Evolutionary conservation across 2,329 filamentous ascomycete genomes (phyloP), one percentile per base, ranked within the genome.

Genomic region (Thelonectria blattea): DNA sequence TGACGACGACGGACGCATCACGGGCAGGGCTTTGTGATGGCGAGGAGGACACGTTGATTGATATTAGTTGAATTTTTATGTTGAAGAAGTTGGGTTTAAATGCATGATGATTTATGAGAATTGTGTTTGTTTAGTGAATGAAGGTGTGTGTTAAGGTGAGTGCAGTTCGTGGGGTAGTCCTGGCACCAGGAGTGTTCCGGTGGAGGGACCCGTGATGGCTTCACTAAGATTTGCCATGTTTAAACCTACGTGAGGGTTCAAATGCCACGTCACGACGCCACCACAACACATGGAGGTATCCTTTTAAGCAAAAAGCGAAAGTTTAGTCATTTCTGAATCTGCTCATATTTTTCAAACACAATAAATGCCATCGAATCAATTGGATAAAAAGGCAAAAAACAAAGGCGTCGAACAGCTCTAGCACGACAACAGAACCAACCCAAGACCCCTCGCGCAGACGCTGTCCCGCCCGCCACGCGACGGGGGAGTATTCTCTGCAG

Each of bases 401-500:
- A 73, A 76, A 76, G 76, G 74, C 79, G 82, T 85, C 68, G 82
- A 66, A 77, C 79, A 74, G 79, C 78, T 80, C 84, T 80, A 85
- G 84, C 84, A 81, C 80, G 76, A 76, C 73, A 74, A 74, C 58
- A 65, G 8, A 30, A 71, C 77, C 77, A 80, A 78, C 80, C 82
- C 85, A 88, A 83, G 15, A 84, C 84, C 83, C 80, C 74, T 62
- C 63, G 63, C 80, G 78, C 81, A 80, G 81, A 82, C 85, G 87
- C 88, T 76, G 83, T 89, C 87, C 87, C 86, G 78, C 80, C 79
- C 86, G 87, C 87, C 86, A 89, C 81, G 81, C 82, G 83, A 88
- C 85, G 87, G 86, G 85, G 86, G 84, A 86, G 82, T 87, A 80
- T 75, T 76, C 86, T 88, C 85, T 89, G 87, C 86, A 87, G 85